Percentiles rank a stretch among this genome's conserved stretches.
Evolutionary conservation across 352 stramenopile species (phyloP).

Genomic region (Globisporangium perplexum): DNA sequence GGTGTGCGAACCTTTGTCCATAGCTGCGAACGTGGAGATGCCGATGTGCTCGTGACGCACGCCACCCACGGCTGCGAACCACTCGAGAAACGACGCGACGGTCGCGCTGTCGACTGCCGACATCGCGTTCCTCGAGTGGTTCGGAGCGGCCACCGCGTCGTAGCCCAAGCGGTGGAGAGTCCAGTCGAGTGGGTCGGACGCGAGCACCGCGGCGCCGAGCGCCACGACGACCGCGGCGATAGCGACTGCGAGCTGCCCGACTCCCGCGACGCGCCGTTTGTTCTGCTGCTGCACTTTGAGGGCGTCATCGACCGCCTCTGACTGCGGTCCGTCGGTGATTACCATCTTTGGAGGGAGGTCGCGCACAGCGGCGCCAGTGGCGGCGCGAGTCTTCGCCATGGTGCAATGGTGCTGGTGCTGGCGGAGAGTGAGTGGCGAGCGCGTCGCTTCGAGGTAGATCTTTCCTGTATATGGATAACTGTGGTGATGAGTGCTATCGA

Average conservation of each 20-base stretch:
- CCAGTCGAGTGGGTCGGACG: conserved; percentile 4
- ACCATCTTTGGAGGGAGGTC: background rate
- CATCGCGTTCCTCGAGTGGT: background rate
- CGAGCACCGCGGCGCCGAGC: conserved; percentile 4
- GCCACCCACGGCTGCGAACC: conserved; percentile 33
- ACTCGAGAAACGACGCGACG: conserved; percentile 27
- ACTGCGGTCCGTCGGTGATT: too few species aligned
- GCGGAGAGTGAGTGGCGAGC: background rate
- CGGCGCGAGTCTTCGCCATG: background rate
- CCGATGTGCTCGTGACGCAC: conserved; percentile 15
- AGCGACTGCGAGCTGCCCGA: conserved; percentile 2
- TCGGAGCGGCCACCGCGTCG: background rate
- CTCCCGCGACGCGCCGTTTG: conserved; percentile 4
- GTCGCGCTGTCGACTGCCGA: background rate
- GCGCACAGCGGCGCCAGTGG: background rate
- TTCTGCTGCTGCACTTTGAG: background rate
- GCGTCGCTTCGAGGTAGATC: conserved; percentile 2
- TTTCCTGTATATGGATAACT: background rate
- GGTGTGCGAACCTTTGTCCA: conserved; percentile 31
- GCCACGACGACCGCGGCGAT: background rate
- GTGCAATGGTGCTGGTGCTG: background rate
- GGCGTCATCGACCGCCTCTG: background rate
- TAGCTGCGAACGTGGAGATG: conserved; percentile 24
- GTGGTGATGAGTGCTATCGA: background rate
- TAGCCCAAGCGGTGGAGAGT: background rate